Conservation (phyloP, 2,329 filamentous ascomycete species). For the Colletotrichum higginsianum region DNA sequence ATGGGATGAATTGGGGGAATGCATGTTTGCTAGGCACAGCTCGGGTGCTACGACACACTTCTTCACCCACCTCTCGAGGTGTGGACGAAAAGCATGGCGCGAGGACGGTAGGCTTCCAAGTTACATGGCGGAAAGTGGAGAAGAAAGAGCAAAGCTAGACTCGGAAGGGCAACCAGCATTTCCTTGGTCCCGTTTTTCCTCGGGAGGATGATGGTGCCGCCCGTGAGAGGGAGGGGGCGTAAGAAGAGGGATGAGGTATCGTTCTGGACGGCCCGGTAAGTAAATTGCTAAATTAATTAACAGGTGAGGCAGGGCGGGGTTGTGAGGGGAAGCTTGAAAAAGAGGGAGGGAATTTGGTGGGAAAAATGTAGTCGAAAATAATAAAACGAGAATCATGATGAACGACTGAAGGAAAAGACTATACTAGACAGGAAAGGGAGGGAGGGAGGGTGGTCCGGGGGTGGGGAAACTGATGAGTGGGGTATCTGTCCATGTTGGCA, state of each 20-base stretch:
- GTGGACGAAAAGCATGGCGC: background rate
- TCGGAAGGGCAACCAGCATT: conserved; percentile 11
- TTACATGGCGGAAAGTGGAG: background rate
- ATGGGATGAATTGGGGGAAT: conserved; percentile 10
- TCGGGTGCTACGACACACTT: background rate
- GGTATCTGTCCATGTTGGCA: background rate
- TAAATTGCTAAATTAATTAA: conserved; percentile 22
- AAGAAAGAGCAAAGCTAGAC: background rate
- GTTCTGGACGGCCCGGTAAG: background rate
- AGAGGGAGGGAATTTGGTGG: background rate
- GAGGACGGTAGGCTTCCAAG: background rate
- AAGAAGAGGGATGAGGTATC: background rate
- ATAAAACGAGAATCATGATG: background rate
- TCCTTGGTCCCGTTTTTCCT: background rate
- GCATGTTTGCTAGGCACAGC: conserved; percentile 11
- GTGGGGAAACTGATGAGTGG: conserved; percentile 20
- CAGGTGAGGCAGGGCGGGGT: background rate
- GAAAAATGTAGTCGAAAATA: background rate
- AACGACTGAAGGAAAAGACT: background rate
- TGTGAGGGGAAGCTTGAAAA: background rate
- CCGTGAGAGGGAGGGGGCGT: background rate
- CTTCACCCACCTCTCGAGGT: background rate
- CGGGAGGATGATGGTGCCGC: conserved; percentile 1
- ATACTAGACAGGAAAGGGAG: too few relatives aligned
- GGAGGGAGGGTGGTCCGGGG: background rate